Percentiles rank a stretch among this genome's conserved stretches.
Evolutionary conservation across 306 rosid genomes (phyloP).

Genomic region (Morella rubra): DNA sequence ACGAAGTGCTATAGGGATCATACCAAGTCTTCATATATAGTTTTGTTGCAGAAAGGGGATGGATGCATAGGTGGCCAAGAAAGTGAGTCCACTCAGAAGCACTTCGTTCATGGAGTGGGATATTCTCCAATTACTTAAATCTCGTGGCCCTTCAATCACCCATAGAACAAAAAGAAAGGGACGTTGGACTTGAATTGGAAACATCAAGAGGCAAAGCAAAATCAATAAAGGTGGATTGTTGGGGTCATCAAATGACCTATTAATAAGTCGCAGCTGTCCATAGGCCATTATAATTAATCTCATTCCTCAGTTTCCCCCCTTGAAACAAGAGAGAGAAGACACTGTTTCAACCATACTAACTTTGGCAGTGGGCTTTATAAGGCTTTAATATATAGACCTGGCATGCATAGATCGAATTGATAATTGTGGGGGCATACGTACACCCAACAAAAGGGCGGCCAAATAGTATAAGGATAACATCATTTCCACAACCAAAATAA

Average conservation of each 20-base stretch:
- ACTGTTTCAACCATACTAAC: slow-evolving; percentile 6
- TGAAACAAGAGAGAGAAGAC: not conserved
- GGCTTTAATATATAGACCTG: slow-evolving; percentile 10
- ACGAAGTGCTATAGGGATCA: slow-evolving; percentile 40
- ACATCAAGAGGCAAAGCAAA: not conserved
- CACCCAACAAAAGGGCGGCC: slow-evolving; percentile 29
- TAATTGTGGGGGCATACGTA: slow-evolving; percentile 25
- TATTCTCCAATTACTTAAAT: slow-evolving; percentile 33
- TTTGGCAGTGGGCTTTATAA: slow-evolving; percentile 17
- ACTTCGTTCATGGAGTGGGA: slow-evolving; percentile 41
- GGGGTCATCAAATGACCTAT: slow-evolving; percentile 27
- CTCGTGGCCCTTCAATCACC: slow-evolving; percentile 30
- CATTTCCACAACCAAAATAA: too few relatives aligned
- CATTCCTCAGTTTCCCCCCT: not conserved
- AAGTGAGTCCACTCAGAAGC: slow-evolving; percentile 57
- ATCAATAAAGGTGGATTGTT: slow-evolving; percentile 18
- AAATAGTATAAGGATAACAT: slow-evolving; percentile 8
- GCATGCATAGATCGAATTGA: slow-evolving; percentile 19
- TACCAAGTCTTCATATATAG: slow-evolving; percentile 31
- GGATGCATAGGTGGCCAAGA: slow-evolving; percentile 41
- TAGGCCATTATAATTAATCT: slow-evolving; percentile 3
- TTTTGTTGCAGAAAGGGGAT: slow-evolving; percentile 21
- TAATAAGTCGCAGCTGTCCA: slow-evolving; percentile 23
- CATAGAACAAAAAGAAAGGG: slow-evolving; percentile 2
- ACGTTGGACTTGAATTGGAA: slow-evolving; percentile 3